Evolutionary conservation across 1,139 yeast genomes (phyloP), one percentile per base, ranked within the genome.

Genomic region (Yamadazyma buinensis): DNA sequence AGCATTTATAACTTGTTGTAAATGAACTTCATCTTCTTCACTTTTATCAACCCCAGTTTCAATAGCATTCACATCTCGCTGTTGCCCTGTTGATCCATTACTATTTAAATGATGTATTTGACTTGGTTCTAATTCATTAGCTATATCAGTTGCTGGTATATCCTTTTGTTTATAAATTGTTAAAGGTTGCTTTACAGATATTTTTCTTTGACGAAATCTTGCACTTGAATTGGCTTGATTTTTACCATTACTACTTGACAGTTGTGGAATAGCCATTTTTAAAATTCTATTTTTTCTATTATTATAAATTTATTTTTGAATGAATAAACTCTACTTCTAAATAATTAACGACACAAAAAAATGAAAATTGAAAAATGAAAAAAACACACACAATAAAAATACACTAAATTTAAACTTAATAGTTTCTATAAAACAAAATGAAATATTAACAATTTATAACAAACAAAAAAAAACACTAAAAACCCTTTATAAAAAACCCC

Each of bases 11-110:
- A 92, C 97, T 43, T 85, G 90, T 57, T 90, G 95, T 44, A 92
- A 72, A 74, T 92, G 98, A 34, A 86, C 95, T 60, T 92, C 98
- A 54, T 87, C 95, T 60, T 92, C 98, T 59, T 92, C 99, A 48
- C 87, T 88, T 57, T 94, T 92, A 56, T 92, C 99, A 33, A 92
- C 98, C 59, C 99, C 99, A 6, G 98, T 92, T 51, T 92, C 99
- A 32, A 92, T 78, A 40, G 87, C 87, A 51, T 87, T 90, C 20
- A 86, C 61, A 45, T 90, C 97, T 35, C 97, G 77, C 53, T 85
- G 95, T 49, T 74, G 77, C 41, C 78, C 83, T 17, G 19, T 17
- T 17, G 19, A 17, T 44, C 51, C 52, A 30, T 45, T 43, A 30
- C 48, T 47, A 43, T 54, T 64, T 24, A 69, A 51, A 47, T 69